Base-by-base conservation (phyloP, 202 grass and related monocot species). In the Musa balbisiana region DNA sequence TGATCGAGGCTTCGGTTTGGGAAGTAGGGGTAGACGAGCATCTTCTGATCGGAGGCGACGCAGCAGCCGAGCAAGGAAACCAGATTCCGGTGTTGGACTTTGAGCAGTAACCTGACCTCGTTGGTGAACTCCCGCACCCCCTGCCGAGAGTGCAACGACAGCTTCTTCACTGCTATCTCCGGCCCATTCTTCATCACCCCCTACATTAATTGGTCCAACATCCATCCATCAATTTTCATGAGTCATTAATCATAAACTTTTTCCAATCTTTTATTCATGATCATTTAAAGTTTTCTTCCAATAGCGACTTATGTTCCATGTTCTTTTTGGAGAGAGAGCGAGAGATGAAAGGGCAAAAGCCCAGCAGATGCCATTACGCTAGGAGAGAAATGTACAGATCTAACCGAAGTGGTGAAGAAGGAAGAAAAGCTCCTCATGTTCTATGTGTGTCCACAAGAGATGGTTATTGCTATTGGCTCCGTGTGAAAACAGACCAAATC, bases 21-120 rank as follows among this genome's bases (percentile, higher is more conserved):
- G 49, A 82, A 75, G 73, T 75, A 88, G 26, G 83, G 81, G 9
- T 88, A 84, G 20, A 88, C 72, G 53, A 88, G 23, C 80, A 88
- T 84, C 65, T 88, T 88, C 71, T 84, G 81, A 10, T 82, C 86
- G 9, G 74, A 68, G 20, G 83, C 78, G 3, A 62, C 78, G 51
- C 82, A 88, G 64, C 79, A 88, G 73, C 82, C 86, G 9, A 84
- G 73, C 0, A 88, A 69, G 2, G 78, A 78, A 23, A 85, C 75
- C 19, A 88, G 20, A 78, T 82, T 88, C 2, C 50, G 80, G 71
- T 85, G 79, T 78, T 88, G 82, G n/a, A 88, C 77, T 67, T 82
- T 88, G 3, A 78, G 81, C 52, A 87, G 83, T 33, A 84, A 78
- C 11, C 81, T 71, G 15, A 84, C 66, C 84, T 87, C 82, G 62